phyloP scores from a whole-genome alignment of 1,284 basidiomycete species.

The Hypsizygus ulmarius region DNA sequence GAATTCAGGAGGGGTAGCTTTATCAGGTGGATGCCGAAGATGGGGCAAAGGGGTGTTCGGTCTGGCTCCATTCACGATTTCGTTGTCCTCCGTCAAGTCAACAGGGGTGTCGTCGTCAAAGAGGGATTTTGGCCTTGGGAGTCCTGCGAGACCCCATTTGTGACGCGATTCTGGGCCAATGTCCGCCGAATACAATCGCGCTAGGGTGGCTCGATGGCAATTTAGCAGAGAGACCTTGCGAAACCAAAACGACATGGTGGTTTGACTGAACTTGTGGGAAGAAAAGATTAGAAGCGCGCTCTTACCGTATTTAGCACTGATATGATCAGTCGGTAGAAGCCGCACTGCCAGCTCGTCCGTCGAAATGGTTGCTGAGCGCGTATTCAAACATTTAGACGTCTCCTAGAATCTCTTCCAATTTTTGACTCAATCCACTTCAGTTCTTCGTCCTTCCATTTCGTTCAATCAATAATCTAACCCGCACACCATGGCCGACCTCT shows the following conservation, averaged over 20 bases:
- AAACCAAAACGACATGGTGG: slow-evolving; percentile 24
- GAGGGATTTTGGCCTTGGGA: slow-evolving; percentile 50
- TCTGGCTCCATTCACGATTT: slow-evolving; percentile 41
- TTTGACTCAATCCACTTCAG: slow-evolving; percentile 20
- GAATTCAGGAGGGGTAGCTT: slow-evolving; percentile 53
- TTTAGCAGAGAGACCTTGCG: slow-evolving; percentile 14
- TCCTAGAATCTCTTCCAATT: slow-evolving; percentile 13
- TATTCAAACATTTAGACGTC: background rate
- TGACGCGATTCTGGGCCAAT: slow-evolving; percentile 15
- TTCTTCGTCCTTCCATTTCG: slow-evolving; percentile 14
- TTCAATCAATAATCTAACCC: slow-evolving; percentile 1
- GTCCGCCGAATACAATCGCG: slow-evolving; percentile 24
- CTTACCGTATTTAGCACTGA: slow-evolving; percentile 9
- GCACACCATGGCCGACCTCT: slow-evolving; percentile 75
- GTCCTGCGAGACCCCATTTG: slow-evolving; percentile 51
- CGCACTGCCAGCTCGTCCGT: slow-evolving; percentile 10
- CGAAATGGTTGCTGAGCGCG: slow-evolving; percentile 1
- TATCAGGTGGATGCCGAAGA: slow-evolving; percentile 37
- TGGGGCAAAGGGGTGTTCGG: slow-evolving; percentile 39
- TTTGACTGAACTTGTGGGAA: background rate
- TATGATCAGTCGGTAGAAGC: slow-evolving; percentile 25
- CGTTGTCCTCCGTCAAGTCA: slow-evolving; percentile 55
- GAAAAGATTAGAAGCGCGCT: background rate
- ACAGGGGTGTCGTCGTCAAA: slow-evolving; percentile 44
- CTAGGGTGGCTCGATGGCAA: slow-evolving; percentile 17